These are phyloP conservation scores for Massariosphaeria phaeospora DNA, from an alignment of 495 filamentous ascomycete genomes.

Conservation along the genomic window DNA sequence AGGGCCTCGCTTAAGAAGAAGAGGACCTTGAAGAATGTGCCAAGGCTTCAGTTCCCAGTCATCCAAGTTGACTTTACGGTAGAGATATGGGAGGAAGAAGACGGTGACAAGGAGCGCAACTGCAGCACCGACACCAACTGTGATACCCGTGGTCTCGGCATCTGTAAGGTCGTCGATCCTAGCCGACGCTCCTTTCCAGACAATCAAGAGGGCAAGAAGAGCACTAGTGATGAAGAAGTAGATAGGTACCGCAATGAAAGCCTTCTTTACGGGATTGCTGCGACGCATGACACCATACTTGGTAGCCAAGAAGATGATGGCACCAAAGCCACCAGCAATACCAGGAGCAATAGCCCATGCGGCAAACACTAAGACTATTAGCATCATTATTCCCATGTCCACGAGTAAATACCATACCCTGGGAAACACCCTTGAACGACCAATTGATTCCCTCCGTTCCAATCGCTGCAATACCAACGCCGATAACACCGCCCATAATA, in stretches of 20 bases:
- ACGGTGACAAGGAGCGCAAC: slow-evolving; percentile 49
- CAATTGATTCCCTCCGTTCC: slow-evolving; percentile 55
- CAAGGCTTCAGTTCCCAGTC: slow-evolving; percentile 52
- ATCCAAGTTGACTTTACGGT: slow-evolving; percentile 51
- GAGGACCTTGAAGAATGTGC: slow-evolving; percentile 50
- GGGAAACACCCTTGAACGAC: slow-evolving; percentile 36
- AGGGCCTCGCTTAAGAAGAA: slow-evolving; percentile 46
- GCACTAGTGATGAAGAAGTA: slow-evolving; percentile 39
- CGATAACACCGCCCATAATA: slow-evolving; percentile 46
- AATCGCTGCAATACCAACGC: slow-evolving; percentile 36
- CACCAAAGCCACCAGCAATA: slow-evolving; percentile 53
- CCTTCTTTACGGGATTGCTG: slow-evolving; percentile 53
- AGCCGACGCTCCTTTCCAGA: slow-evolving; percentile 52
- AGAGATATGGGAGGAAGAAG: slow-evolving; percentile 57
- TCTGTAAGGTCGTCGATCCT: slow-evolving; percentile 17
- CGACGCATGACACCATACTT: slow-evolving; percentile 54
- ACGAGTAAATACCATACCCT: slow-evolving; percentile 32
- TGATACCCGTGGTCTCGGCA: slow-evolving; percentile 38
- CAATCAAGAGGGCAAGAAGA: slow-evolving; percentile 47
- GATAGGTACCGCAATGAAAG: slow-evolving; percentile 53
- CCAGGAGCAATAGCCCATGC: slow-evolving; percentile 56
- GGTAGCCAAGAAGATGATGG: slow-evolving; percentile 56
- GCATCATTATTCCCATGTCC: slow-evolving; percentile 30
- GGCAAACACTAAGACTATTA: slow-evolving; percentile 54
- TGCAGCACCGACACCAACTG: slow-evolving; percentile 51